phyloP scores from a whole-genome alignment of 2,329 filamentous ascomycete genomes.

The Trichophyton benhamiae region DNA sequence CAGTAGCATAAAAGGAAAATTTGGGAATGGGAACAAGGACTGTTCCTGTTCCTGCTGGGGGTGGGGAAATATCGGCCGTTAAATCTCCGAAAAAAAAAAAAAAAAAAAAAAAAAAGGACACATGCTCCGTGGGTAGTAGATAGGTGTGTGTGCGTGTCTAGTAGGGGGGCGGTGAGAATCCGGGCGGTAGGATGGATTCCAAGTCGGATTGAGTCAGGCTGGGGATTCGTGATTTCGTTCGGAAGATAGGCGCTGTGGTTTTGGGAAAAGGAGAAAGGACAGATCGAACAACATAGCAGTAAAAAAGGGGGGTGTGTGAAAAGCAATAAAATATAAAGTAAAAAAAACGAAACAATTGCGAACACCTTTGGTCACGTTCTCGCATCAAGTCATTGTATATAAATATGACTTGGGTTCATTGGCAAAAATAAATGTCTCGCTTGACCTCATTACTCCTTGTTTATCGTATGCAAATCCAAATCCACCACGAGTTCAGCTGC shows the following conservation, averaged over 20 bases:
- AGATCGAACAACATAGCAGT: not conserved
- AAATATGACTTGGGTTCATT: not conserved
- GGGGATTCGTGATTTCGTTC: not conserved
- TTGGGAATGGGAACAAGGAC: not conserved
- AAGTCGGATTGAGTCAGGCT: not conserved
- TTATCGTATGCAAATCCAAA: not conserved
- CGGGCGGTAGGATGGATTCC: not conserved
- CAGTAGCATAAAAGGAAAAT: slow-evolving; percentile 2
- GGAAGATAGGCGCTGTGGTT: not conserved
- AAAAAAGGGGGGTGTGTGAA: not conserved
- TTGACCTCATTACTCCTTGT: not conserved
- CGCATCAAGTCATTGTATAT: not conserved
- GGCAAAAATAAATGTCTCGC: not conserved
- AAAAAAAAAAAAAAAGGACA: not conserved
- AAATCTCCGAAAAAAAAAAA: not conserved
- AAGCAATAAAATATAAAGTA: not conserved
- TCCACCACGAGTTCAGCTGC: not conserved
- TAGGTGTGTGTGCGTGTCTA: not conserved
- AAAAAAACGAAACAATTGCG: not conserved
- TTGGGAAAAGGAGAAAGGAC: not conserved
- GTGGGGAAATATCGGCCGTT: not conserved
- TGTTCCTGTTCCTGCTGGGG: not conserved
- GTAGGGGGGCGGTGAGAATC: not conserved
- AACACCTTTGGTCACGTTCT: not conserved
- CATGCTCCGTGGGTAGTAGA: not conserved